Percentiles rank a stretch among this genome's conserved stretches.
These are phyloP conservation scores for Colletotrichum siamense DNA, from an alignment of 2,329 filamentous ascomycete genomes.

Conservation along the genomic window DNA sequence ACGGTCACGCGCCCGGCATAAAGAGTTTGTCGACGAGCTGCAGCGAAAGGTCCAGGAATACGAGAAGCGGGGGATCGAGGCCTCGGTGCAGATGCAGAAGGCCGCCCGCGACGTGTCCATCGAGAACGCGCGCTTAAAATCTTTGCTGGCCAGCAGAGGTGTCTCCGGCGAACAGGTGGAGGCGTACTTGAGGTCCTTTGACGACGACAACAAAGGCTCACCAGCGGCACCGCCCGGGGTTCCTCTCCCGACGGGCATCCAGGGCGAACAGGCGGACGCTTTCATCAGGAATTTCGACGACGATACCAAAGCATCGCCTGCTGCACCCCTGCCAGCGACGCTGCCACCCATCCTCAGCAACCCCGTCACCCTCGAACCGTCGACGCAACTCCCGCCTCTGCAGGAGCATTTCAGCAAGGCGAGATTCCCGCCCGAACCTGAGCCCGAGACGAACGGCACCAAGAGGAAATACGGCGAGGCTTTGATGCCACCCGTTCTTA, in stretches of 20 bases:
- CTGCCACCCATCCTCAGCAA: conserved; percentile 9
- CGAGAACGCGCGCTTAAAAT: conserved; percentile 52
- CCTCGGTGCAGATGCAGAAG: conserved; percentile 58
- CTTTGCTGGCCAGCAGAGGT: conserved; percentile 45
- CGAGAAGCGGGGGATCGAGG: conserved; percentile 52
- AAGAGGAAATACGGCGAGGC: conserved; percentile 11
- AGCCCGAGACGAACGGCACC: neutral
- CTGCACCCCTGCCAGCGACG: conserved; percentile 2
- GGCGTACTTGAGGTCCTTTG: conserved; percentile 41
- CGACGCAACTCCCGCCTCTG: conserved; percentile 1
- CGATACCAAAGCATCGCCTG: conserved; percentile 27
- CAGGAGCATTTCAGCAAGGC: conserved; percentile 13
- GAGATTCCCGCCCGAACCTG: neutral
- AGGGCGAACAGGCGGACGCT: neutral
- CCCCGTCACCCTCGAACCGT: conserved; percentile 5
- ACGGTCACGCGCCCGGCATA: conserved; percentile 55
- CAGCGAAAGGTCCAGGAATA: conserved; percentile 51
- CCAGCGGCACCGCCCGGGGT: conserved; percentile 19
- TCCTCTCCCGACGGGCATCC: neutral
- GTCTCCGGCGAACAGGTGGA: conserved; percentile 44
- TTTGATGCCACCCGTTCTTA: conserved; percentile 12
- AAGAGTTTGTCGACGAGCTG: conserved; percentile 54
- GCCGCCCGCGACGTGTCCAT: conserved; percentile 54
- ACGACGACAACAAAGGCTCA: conserved; percentile 30
- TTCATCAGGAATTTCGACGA: conserved; percentile 15